Base-by-base conservation (phyloP, 148 eudicot genomes). In the Rhododendron vialii region DNA sequence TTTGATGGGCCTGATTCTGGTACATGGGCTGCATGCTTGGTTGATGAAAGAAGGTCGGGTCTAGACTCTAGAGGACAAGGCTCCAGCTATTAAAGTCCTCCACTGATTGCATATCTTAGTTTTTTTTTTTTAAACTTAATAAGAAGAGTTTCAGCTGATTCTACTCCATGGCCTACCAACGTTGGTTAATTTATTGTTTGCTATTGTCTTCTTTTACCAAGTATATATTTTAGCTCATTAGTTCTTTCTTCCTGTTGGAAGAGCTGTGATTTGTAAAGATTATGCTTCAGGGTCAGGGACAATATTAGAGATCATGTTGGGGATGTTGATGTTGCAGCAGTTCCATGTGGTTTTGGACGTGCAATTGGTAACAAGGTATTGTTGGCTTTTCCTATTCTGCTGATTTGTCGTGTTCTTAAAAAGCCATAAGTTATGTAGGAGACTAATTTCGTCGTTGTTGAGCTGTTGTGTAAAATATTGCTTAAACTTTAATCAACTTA, bases 351-450 rank as follows among this genome's bases (percentile, higher is more conserved):
- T 73, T 93, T 95, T 74, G 98, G 98, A 67, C 96, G 92, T 84
- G 98, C 98, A 48, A 94, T 97, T 90, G 98, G 98, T 43, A 97
- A 97, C 84, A 97, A 97, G 98, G 99, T 97, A 90, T 73, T 83
- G 24, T 69, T 86, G 55, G 81, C 30, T 73, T 83, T 53, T 22
- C 65, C 33, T 35, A 67, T 78, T 84, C 75, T 81, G 50, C 82
- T 53, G 20, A 47, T 86, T 82, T 30, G 83, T 11, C 61, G 36
- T 30, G 81, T 65, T 63, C 73, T 28, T 35, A 11, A 45, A 3
- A 61, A 79, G 41, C 36, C 11, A 10, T 3, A 14, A 3, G 41
- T 51, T 81, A 7, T 28, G 41, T 84, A 9, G 50, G 45, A 30
- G 30, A 73, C 36, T 11, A 73, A 22, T 36, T 20, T 55, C 6